Evolutionary conservation across 192 early-diverging fungal species (phyloP).

Genomic region (Coemansia sp.): DNA sequence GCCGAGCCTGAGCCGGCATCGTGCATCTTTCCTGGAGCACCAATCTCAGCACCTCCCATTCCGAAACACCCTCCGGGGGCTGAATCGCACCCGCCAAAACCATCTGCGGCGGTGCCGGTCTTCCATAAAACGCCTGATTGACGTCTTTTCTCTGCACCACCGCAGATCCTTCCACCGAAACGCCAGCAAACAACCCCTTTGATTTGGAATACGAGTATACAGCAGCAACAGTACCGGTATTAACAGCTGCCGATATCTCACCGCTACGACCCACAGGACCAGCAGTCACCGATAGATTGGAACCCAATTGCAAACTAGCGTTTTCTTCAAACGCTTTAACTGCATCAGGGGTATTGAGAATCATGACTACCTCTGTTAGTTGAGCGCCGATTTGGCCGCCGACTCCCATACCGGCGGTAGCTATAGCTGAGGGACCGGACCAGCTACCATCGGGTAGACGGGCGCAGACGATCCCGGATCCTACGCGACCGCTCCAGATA

Average conservation of each 20-base stretch:
- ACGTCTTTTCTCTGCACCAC: constrained; percentile 84
- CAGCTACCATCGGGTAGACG: constrained; percentile 67
- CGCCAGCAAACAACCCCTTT: constrained; percentile 91
- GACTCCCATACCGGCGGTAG: constrained; percentile 78
- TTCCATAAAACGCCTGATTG: constrained; percentile 82
- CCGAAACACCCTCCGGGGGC: constrained; percentile 60
- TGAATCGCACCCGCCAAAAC: constrained; percentile 74
- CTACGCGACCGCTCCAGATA: constrained; percentile 82
- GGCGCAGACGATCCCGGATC: constrained; percentile 86
- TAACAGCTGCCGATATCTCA: constrained; percentile 76
- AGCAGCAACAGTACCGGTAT: constrained; percentile 72
- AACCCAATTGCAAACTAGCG: constrained; percentile 87
- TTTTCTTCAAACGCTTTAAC: constrained; percentile 82
- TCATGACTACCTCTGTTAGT: constrained; percentile 87
- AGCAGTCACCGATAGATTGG: constrained; percentile 82
- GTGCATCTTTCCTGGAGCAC: constrained; percentile 52
- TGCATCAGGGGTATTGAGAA: constrained; percentile 80
- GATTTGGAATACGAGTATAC: constrained; percentile 94
- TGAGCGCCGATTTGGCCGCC: constrained; percentile 89
- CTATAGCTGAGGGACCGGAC: constrained; percentile 87
- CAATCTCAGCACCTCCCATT: constrained; percentile 46
- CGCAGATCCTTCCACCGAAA: constrained; percentile 86
- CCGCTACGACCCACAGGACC: constrained; percentile 84
- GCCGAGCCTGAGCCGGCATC: constrained; percentile 23
- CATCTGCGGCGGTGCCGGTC: constrained; percentile 77